Percentiles rank a stretch among this genome's conserved stretches.
These are phyloP conservation scores for Cudoniella acicularis DNA, from an alignment of 495 filamentous ascomycete species.

Conservation along the genomic window DNA sequence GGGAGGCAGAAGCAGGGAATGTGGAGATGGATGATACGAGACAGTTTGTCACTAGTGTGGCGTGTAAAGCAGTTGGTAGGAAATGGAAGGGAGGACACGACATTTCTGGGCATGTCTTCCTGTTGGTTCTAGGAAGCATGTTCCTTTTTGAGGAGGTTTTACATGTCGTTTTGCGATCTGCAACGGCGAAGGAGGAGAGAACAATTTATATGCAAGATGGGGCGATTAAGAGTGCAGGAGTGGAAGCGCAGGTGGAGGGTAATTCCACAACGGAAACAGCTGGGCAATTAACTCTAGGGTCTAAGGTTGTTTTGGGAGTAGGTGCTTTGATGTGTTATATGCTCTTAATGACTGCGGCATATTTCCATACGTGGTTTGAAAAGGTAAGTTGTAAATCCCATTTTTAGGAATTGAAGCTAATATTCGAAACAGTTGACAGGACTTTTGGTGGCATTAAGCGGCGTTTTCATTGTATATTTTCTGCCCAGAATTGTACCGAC, in stretches of 20 bases:
- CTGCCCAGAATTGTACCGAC: constrained; percentile 63
- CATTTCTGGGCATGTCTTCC: constrained; percentile 90
- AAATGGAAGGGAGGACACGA: constrained; percentile 88
- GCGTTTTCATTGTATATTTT: constrained; percentile 71
- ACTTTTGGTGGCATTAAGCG: constrained; percentile 61
- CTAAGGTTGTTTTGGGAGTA: constrained; percentile 46
- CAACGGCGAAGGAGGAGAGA: constrained; percentile 48
- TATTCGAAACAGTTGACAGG: constrained; percentile 59
- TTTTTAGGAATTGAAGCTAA: constrained; percentile 7
- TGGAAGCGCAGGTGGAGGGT: constrained; percentile 29
- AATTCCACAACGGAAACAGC: constrained; percentile 12
- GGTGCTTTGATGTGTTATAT: constrained; percentile 80
- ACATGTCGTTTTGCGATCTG: constrained; percentile 50
- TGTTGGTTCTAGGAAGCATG: constrained; percentile 78
- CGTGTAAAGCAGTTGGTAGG: constrained; percentile 79
- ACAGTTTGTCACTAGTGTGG: constrained; percentile 62
- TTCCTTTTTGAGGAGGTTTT: constrained; percentile 77
- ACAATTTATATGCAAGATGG: constrained; percentile 58
- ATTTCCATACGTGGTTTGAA: constrained; percentile 98
- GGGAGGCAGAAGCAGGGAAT: constrained; percentile 25
- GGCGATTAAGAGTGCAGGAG: constrained; percentile 46
- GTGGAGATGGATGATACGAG: constrained; percentile 22
- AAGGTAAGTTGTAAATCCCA: constrained; percentile 57
- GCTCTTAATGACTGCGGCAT: constrained; percentile 95
- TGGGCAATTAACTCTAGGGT: constrained; percentile 37